A percentile compares a stretch with the other conserved stretches of the same genome.
Conservation (phyloP, 2,329 filamentous ascomycete genomes). For the Fusarium kyushuense region DNA sequence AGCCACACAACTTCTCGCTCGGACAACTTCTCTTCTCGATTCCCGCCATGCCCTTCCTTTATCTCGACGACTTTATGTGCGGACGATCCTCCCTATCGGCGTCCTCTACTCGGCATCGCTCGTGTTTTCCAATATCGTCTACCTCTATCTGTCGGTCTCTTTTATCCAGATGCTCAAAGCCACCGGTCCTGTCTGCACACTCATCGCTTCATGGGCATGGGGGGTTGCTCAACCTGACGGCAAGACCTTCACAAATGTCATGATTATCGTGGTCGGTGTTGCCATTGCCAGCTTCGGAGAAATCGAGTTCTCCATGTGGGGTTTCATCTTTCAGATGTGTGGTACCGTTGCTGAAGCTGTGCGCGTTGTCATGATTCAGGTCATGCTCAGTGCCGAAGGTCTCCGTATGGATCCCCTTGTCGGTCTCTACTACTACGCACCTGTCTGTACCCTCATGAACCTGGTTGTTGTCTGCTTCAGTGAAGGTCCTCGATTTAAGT, state of each 20-base stretch:
- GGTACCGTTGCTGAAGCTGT: conserved; percentile 85
- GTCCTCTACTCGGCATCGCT: conserved; percentile 74
- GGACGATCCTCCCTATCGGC: conserved; percentile 74
- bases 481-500: conserved; percentile 75
- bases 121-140: conserved; percentile 75
- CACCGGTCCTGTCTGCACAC: conserved; percentile 74
- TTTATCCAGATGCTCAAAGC: conserved; percentile 81
- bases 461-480: conserved; percentile 74
- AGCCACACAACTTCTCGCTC: conserved; percentile 74
- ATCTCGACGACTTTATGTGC: conserved; percentile 69
- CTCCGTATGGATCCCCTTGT: conserved; percentile 91
- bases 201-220: conserved; percentile 73
- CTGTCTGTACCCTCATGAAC: conserved; percentile 86
- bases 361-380: conserved; percentile 86
- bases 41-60: conserved; percentile 71
- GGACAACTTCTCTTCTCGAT: conserved; percentile 72
- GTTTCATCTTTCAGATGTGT: conserved; percentile 76
- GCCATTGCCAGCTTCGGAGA: conserved; percentile 69
- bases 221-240: conserved; percentile 62
- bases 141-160: conserved; percentile 74
- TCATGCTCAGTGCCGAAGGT: conserved; percentile 79
- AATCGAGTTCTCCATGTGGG: conserved; percentile 74
- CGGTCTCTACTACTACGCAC: conserved; percentile 90
- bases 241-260: conserved; percentile 60
- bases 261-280: conserved; percentile 66